These are phyloP conservation scores for Phoma herbarum DNA, from an alignment of 2,329 filamentous ascomycete genomes.

Conservation along the genomic window DNA sequence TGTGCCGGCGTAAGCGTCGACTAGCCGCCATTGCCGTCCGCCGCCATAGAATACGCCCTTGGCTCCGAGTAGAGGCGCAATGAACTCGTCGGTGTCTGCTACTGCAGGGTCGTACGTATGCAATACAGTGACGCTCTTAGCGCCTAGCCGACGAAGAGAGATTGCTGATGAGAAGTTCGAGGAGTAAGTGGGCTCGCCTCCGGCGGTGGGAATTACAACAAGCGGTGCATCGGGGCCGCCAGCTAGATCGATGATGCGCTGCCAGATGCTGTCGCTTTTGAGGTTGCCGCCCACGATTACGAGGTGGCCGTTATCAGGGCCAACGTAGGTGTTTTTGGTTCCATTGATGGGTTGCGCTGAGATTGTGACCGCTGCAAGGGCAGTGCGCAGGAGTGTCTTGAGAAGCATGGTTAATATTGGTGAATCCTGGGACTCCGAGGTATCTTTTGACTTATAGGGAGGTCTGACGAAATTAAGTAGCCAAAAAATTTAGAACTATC, in stretches of 20 bases:
- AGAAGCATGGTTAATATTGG: slow-evolving; percentile 20
- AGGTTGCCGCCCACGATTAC: slow-evolving; percentile 40
- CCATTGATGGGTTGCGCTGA: slow-evolving; percentile 25
- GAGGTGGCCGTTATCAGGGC: slow-evolving; percentile 35
- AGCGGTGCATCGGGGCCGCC: slow-evolving; percentile 35
- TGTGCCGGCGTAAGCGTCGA: slow-evolving; percentile 38
- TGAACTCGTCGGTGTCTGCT: slow-evolving; percentile 34
- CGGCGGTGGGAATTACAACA: slow-evolving; percentile 37
- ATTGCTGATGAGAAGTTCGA: slow-evolving; percentile 32
- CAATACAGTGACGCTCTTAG: slow-evolving; percentile 35
- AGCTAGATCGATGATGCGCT: slow-evolving; percentile 38
- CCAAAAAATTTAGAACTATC: slow-evolving; percentile 6
- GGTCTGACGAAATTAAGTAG: background rate
- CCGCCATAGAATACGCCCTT: slow-evolving; percentile 38
- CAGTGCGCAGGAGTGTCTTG: slow-evolving; percentile 11
- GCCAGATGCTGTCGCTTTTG: slow-evolving; percentile 34
- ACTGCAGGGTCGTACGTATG: slow-evolving; percentile 38
- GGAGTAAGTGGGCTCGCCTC: slow-evolving; percentile 33
- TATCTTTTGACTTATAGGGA: background rate
- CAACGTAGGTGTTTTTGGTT: slow-evolving; percentile 31
- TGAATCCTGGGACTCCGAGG: background rate
- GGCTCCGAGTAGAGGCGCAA: slow-evolving; percentile 32
- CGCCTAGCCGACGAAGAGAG: slow-evolving; percentile 29
- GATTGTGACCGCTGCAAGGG: slow-evolving; percentile 15
- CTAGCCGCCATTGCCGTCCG: slow-evolving; percentile 37